Evolutionary conservation across 257 asterid genomes (phyloP), one percentile per base, ranked within the genome.

Genomic region (Henckelia pumila): DNA sequence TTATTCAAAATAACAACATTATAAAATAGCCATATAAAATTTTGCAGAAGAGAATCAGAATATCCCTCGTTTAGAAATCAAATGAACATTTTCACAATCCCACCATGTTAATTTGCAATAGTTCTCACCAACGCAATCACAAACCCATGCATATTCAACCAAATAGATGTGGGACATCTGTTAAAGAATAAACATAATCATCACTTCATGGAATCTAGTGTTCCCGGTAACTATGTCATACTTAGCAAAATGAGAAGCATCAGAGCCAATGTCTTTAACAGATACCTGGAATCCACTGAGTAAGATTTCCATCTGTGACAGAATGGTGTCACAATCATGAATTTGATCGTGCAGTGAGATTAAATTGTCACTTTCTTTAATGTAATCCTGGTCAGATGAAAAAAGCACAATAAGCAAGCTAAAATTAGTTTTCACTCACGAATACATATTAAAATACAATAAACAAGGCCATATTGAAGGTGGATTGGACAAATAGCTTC

Each of bases 271-370:
- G 47, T 67, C 57, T 66, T 23, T 47, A 52, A 72, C 26, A 56
- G 50, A 32, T 84, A 91, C 99, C 99, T 91, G 99, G 78, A 94
- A 94, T 59, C 97, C 99, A 77, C 91, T 79, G 37, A 94, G 97
- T 61, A 94, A 88, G 61, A 88, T 84, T 80, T 91, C 99, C 99
- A 94, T 94, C 72, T 91, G 97, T 4, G 95, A 85, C 33, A 94
- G 88, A 68, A 94, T 94, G 68, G 84, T 77, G 74, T 94, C 99
- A 72, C 99, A 94, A 74, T 91, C 96, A 73, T 80, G 96, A 76
- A 94, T 94, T 78, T 94, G 96, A 77, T 94, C 99, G 68, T 94
- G 97, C 71, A 94, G 96, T 33, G 97, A 91, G 69, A 94, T 86
- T 52, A 94, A 77, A 85, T 91, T 91, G 80, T 94, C 99, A 78